phyloP scores from a whole-genome alignment of 1,284 basidiomycete genomes.

The Puccinia coronata region DNA sequence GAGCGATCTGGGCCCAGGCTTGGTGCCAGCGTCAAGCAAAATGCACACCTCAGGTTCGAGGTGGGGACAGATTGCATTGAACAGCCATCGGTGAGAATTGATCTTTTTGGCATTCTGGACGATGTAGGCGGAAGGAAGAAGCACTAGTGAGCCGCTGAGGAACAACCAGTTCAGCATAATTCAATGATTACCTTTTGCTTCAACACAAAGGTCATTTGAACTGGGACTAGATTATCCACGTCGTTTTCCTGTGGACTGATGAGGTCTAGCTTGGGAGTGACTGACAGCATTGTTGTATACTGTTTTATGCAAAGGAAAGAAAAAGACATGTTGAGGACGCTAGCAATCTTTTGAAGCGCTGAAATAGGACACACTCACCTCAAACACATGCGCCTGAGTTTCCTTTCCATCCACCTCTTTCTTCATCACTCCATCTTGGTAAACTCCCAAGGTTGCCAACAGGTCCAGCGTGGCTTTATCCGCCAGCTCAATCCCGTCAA shows the following conservation, averaged over 20 bases:
- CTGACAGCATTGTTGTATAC: constrained; percentile 47
- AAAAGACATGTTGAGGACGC: not conserved
- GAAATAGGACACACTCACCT: too few relatives aligned
- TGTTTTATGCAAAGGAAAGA: not conserved
- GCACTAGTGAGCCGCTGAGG: not conserved
- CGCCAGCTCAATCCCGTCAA: constrained; percentile 92
- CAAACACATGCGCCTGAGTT: constrained; percentile 64
- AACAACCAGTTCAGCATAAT: not conserved
- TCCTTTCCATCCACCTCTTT: constrained; percentile 84
- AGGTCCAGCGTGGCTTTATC: constrained; percentile 90
- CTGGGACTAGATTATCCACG: constrained; percentile 82
- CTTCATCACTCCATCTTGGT: constrained; percentile 93
- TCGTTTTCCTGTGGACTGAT: constrained; percentile 41
- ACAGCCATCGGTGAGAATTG: constrained; percentile 91
- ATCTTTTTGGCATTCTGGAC: constrained; percentile 91
- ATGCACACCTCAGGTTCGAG: constrained; percentile 85
- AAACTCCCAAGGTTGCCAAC: constrained; percentile 81
- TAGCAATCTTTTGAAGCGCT: not conserved
- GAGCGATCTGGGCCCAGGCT: constrained; percentile 92
- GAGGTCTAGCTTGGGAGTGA: constrained; percentile 35
- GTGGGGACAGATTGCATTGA: constrained; percentile 88
- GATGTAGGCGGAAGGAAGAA: not conserved
- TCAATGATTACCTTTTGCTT: constrained; percentile 41
- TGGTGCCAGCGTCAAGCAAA: constrained; percentile 89
- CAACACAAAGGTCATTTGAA: constrained; percentile 67